Conservation (phyloP, 305 asterid genomes). For the Lippia alba region DNA sequence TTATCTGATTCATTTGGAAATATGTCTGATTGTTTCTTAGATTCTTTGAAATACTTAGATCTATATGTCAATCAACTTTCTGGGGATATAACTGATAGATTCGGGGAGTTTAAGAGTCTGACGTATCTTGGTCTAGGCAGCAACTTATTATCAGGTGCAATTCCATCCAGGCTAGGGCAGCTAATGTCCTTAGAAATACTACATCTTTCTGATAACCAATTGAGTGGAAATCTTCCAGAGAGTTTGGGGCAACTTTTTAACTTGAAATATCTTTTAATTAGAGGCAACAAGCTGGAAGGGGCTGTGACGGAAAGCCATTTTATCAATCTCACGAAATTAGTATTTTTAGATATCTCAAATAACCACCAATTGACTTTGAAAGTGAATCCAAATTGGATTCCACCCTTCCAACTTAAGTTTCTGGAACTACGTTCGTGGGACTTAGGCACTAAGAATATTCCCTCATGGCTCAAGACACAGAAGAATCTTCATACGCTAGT, state of each 20-base stretch:
- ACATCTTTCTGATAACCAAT: constrained; percentile 14
- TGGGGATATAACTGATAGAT: constrained; percentile 14
- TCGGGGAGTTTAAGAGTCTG: constrained; percentile 32
- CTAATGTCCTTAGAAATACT: constrained; percentile 13
- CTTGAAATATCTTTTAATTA: not conserved
- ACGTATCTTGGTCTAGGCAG: not conserved
- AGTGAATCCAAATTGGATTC: not conserved
- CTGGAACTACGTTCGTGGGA: constrained; percentile 15
- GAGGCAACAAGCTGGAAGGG: constrained; percentile 37
- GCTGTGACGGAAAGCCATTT: constrained; percentile 31
- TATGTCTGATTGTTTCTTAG: constrained; percentile 23
- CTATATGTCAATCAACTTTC: not conserved
- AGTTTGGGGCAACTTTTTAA: constrained; percentile 34
- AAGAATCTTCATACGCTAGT: not conserved
- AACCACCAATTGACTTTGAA: not conserved
- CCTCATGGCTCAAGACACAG: not conserved
- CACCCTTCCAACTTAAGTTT: not conserved
- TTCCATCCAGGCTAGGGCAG: constrained; percentile 13
- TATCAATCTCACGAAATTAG: constrained; percentile 24
- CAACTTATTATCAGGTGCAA: not conserved
- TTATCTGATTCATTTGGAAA: constrained; percentile 24
- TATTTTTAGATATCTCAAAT: not conserved
- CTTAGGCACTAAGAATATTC: constrained; percentile 1
- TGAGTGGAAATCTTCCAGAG: constrained; percentile 37
- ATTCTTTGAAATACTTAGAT: not conserved